phyloP scores from a whole-genome alignment of 2,329 filamentous ascomycete species.

The Clarireedia homoeocarpa region DNA sequence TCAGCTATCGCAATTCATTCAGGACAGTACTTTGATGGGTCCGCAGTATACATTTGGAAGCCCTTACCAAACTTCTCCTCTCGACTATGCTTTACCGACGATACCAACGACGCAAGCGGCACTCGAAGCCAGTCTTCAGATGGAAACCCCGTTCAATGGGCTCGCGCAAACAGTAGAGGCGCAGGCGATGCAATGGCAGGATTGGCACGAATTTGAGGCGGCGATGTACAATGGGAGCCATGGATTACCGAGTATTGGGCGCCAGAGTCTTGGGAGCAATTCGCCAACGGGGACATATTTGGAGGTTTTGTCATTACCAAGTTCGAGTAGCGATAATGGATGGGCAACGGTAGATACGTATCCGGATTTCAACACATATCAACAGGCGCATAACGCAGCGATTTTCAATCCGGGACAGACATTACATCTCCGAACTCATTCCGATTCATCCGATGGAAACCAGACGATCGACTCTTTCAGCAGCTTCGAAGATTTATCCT shows the following conservation, averaged over 20 bases:
- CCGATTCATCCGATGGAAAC: conserved; percentile 70
- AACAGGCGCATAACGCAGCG: conserved; percentile 47
- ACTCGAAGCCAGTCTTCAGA: conserved; percentile 48
- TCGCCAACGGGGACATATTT: conserved; percentile 75
- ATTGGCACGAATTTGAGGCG: conserved; percentile 73
- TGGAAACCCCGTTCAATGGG: conserved; percentile 55
- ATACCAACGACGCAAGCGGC: conserved; percentile 52
- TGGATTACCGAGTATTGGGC: conserved; percentile 38
- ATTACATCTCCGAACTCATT: conserved; percentile 77
- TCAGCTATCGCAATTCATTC: conserved; percentile 28
- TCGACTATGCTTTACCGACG: conserved; percentile 38
- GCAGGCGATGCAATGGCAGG: conserved; percentile 57
- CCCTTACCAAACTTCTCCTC: conserved; percentile 27
- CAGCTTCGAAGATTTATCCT: conserved; percentile 72
- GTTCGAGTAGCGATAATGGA: conserved; percentile 75
- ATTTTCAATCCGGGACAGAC: conserved; percentile 93
- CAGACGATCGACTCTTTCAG: conserved; percentile 49
- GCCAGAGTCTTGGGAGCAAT: conserved; percentile 47
- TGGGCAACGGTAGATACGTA: conserved; percentile 78
- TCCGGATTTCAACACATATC: conserved; percentile 61
- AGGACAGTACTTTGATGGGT: conserved; percentile 29
- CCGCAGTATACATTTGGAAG: conserved; percentile 26
- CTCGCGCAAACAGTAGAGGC: conserved; percentile 50
- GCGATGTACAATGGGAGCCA: conserved; percentile 48
- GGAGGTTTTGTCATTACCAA: conserved; percentile 75